phyloP scores from a whole-genome alignment of 345 rosid genomes.

The Salix caprea region DNA sequence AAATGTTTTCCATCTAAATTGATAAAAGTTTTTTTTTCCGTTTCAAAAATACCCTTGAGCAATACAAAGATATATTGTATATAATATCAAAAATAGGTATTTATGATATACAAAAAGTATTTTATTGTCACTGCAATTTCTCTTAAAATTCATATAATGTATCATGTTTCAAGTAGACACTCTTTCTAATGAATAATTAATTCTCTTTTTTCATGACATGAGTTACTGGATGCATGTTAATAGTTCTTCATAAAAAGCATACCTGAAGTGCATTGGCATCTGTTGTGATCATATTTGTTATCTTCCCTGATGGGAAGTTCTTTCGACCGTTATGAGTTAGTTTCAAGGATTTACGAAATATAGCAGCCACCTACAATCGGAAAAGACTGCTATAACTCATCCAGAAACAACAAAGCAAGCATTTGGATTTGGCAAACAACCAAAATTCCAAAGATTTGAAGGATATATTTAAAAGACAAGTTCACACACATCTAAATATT shows the following conservation, averaged over 20 bases:
- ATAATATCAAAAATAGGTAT: not conserved
- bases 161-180: not conserved
- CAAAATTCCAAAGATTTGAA: conserved; percentile 4
- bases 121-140: not conserved
- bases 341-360: conserved; percentile 29
- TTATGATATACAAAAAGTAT: not conserved
- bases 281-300: conserved; percentile 35
- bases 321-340: conserved; percentile 28
- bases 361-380: conserved; percentile 27
- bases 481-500: not conserved
- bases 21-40: too few relatives aligned
- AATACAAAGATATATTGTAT: too few relatives aligned
- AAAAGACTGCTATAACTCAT: not conserved
- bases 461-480: not conserved
- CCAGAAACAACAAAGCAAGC: not conserved
- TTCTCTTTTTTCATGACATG: not conserved
- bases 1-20: too few relatives aligned
- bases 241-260: not conserved
- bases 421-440: not conserved
- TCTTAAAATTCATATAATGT: not conserved
- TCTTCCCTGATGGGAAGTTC: conserved; percentile 28
- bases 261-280: conserved; percentile 37
- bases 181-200: not conserved
- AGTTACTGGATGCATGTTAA: not conserved
- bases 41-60: too few relatives aligned